Conservation (phyloP, 805 yeast species). For the Wickerhamomyces chambardii region DNA sequence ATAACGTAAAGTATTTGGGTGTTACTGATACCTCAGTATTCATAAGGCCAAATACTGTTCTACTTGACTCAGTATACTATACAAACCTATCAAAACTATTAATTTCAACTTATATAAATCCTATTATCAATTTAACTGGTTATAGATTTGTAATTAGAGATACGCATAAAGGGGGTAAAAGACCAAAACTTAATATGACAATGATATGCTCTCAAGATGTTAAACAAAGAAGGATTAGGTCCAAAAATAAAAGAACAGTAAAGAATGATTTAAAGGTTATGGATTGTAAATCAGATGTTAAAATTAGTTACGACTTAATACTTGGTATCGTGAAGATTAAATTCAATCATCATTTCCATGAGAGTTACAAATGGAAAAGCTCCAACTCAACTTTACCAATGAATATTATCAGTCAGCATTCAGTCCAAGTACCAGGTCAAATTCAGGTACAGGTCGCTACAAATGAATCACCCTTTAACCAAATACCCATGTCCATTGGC, state of each 20-base stretch:
- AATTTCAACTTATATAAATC: constrained; percentile 26
- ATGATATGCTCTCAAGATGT: constrained; percentile 36
- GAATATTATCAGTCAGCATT: no score
- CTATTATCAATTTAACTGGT: constrained; percentile 31
- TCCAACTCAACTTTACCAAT: no score
- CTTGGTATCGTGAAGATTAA: constrained; percentile 26
- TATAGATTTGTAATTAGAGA: constrained; percentile 35
- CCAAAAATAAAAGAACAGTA: constrained; percentile 27
- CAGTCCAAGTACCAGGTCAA: not conserved
- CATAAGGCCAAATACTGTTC: constrained; percentile 14
- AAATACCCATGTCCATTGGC: no score
- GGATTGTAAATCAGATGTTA: constrained; percentile 29
- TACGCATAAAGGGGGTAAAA: constrained; percentile 33
- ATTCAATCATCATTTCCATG: constrained; percentile 31
- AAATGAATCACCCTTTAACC: no score
- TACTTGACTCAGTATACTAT: no score
- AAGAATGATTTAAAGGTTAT: constrained; percentile 31
- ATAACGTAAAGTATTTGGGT: constrained; percentile 6
- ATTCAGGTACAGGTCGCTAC: not conserved
- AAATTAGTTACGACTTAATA: constrained; percentile 27
- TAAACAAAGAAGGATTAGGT: constrained; percentile 32
- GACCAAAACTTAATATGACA: constrained; percentile 31
- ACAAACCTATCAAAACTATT: constrained; percentile 17
- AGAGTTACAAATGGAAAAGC: constrained; percentile 24
- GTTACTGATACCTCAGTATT: constrained; percentile 21